A percentile compares a stretch with the other conserved stretches of the same genome.
Conservation (phyloP, 768 basidiomycete genomes). For the Suillus hirtellus region DNA sequence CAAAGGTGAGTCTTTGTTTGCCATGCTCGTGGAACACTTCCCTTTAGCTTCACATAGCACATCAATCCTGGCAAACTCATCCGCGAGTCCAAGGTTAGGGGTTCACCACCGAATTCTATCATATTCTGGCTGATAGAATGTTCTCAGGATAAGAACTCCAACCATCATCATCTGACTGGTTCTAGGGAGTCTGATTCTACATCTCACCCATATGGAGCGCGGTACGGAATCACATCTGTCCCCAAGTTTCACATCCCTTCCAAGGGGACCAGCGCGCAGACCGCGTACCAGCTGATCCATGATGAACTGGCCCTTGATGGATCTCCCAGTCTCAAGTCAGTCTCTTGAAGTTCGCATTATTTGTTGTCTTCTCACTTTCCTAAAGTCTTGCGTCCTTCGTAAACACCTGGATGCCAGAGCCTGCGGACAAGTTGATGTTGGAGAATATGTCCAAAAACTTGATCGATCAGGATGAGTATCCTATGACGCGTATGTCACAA, state of each 20-base stretch:
- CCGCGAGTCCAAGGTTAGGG: slow-evolving; percentile 49
- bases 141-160: slow-evolving; percentile 49
- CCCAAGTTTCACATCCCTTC: slow-evolving; percentile 69
- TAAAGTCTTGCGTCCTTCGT: slow-evolving; percentile 61
- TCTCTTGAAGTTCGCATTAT: not conserved
- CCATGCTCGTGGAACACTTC: slow-evolving; percentile 1
- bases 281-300: slow-evolving; percentile 57
- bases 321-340: slow-evolving; percentile 50
- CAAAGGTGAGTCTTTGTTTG: slow-evolving; percentile 44
- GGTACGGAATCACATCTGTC: slow-evolving; percentile 65
- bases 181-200: slow-evolving; percentile 31
- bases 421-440: slow-evolving; percentile 54
- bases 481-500: slow-evolving; percentile 45
- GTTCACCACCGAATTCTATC: slow-evolving; percentile 11
- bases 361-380: slow-evolving; percentile 7
- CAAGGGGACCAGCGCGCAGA: slow-evolving; percentile 57
- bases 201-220: slow-evolving; percentile 54
- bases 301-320: slow-evolving; percentile 65
- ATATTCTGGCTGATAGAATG: not conserved
- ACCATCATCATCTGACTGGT: slow-evolving; percentile 38
- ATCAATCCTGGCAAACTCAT: slow-evolving; percentile 70
- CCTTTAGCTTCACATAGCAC: slow-evolving; percentile 42
- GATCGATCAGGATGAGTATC: slow-evolving; percentile 72
- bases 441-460: slow-evolving; percentile 71
- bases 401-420: slow-evolving; percentile 60